Evolutionary conservation across 192 early-diverging fungal genomes (phyloP).

Genomic region (Backusella parvicylindrica): DNA sequence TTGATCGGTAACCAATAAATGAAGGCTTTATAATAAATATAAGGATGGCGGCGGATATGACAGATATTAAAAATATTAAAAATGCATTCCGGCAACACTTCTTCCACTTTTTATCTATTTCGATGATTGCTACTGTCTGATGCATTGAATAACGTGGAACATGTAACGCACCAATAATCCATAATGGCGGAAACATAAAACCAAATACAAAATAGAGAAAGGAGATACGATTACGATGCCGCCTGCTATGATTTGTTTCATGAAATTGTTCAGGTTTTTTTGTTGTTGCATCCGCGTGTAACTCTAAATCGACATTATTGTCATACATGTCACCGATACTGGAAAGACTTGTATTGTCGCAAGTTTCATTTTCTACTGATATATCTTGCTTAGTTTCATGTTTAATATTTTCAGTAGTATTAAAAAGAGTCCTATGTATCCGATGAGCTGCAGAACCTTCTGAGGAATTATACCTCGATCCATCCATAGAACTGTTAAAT

Average conservation of each 20-base stretch:
- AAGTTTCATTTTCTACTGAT: neutral
- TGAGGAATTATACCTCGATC: neutral
- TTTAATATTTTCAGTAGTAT: neutral
- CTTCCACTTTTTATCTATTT: slow-evolving; percentile 11
- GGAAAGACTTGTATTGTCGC: neutral
- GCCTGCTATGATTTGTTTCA: neutral
- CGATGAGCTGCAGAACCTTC: neutral
- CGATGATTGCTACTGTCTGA: neutral
- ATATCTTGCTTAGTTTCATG: neutral
- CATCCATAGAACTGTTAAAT: neutral
- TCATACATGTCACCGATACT: neutral
- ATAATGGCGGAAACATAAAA: slow-evolving; percentile 19
- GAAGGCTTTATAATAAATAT: slow-evolving; percentile 4
- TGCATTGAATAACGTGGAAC: neutral
- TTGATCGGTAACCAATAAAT: neutral
- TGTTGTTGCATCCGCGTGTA: neutral
- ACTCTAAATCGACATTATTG: neutral
- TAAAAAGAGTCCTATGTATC: neutral
- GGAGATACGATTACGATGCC: neutral
- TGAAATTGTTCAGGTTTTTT: neutral
- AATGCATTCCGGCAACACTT: slow-evolving; percentile 10
- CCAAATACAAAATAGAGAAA: slow-evolving; percentile 18
- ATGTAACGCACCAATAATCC: slow-evolving; percentile 12
- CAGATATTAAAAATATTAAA: neutral
- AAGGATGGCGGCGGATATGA: neutral